Evolutionary conservation across 1,284 basidiomycete genomes (phyloP), one percentile per base, ranked within the genome.

Genomic region (Cutaneotrichosporon dermatis): DNA sequence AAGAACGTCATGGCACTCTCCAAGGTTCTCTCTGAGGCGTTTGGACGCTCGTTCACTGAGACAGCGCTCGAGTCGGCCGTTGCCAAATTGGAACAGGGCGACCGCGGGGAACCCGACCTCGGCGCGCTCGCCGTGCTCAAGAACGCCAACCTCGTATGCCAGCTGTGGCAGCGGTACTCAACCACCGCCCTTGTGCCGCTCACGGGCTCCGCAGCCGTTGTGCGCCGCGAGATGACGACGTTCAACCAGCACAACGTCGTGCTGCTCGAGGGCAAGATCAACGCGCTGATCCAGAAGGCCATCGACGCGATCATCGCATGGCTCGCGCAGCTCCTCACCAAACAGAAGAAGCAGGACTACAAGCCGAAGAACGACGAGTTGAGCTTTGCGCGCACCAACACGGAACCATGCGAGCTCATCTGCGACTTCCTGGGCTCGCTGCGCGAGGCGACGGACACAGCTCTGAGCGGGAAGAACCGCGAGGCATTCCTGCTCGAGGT

Each of bases 121-220:
- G 83, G 87, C 51, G 78, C 83, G 2, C 76, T 97, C 2, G 72
- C 79, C 0, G 83, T 90, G 15, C 80, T 99, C 59, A 84, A 83
- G 63, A 82, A 84, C 1, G 85, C 89, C n/a, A 93, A 96, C 76
- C 84, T 96, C 54, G 88, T 96, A 60, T 90, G 89, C 69, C 90
- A 96, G 72, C 83, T 99, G 3, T 98, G 94, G 94, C 96, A 99
- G 75, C 89, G 92, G 75, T 99, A 99, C 77, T 86, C 92, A 66
- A 88, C 88, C 50, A 90, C 91, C 13, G 95, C 94, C 0, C 79
- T 99, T 6, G 82, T 98, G 9, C 95, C 96, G 0, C 82, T 99
- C 4, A 88, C 92, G 0, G 87, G 86, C 58, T 85, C 86, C 6
- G 90, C 89, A 0, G 89, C 95, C 1, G 93, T 92, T 0, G 84